Evolutionary conservation across 2,329 filamentous ascomycete species (phyloP).

Genomic region (Aspergillus jensenii): DNA sequence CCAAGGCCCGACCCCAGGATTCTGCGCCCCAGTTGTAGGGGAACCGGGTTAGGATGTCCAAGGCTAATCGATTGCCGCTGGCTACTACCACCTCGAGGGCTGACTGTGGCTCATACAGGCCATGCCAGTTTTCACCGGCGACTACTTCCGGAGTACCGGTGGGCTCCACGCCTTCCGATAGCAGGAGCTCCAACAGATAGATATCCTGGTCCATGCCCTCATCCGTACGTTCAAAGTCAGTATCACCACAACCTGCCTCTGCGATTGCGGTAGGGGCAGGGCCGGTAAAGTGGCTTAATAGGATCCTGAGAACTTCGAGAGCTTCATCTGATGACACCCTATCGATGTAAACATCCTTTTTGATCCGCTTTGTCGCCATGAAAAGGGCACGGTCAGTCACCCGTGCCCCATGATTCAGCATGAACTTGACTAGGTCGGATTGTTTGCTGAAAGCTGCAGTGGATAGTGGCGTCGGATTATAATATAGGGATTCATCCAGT

Average conservation of each 20-base stretch:
- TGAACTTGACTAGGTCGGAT: not conserved
- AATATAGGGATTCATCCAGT: not conserved
- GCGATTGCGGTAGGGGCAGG: not conserved
- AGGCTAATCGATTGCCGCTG: not conserved
- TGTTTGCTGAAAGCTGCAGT: not conserved
- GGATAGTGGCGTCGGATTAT: not conserved
- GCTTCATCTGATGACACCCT: no score
- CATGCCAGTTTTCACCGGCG: fast-evolving
- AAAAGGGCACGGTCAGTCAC: not conserved
- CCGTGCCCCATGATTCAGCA: not conserved
- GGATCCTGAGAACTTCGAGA: not conserved
- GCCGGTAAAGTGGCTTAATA: not conserved
- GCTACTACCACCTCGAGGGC: not conserved
- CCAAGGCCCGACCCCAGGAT: not conserved
- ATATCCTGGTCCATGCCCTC: no score
- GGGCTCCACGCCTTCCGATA: not conserved
- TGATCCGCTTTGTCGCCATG: not conserved
- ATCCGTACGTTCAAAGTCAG: no score
- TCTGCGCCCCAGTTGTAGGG: not conserved
- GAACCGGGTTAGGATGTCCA: not conserved
- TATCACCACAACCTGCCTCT: not conserved
- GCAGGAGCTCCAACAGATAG: not conserved
- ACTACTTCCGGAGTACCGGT: not conserved
- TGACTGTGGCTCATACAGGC: not conserved
- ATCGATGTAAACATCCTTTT: not conserved